Conservation (phyloP, 2,329 filamentous ascomycete genomes). For the Cordyceps farinosa region DNA sequence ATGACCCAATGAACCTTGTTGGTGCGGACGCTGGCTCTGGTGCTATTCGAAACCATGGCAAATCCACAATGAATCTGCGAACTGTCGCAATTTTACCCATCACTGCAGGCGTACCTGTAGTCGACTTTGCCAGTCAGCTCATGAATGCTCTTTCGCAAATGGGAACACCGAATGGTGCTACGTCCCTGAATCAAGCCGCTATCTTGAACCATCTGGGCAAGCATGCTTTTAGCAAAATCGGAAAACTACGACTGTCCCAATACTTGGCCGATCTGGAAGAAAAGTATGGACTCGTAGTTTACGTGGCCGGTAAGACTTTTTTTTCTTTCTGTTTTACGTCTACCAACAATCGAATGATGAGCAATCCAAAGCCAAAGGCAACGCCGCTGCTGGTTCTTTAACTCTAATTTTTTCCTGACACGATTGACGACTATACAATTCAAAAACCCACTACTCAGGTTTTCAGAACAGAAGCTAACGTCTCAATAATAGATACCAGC, state of each 20-base stretch:
- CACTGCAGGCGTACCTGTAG: conserved; percentile 84
- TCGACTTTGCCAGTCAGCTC: conserved; percentile 88
- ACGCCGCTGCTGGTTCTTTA: conserved; percentile 53
- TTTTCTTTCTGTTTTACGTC: conserved; percentile 1
- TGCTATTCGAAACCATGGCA: conserved; percentile 51
- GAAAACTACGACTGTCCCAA: conserved; percentile 90
- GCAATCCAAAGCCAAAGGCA: conserved; percentile 48
- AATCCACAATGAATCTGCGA: conserved; percentile 85
- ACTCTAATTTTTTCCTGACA: conserved; percentile 69
- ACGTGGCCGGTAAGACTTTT: conserved; percentile 67
- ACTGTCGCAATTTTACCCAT: conserved; percentile 92
- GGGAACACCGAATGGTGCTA: conserved; percentile 83
- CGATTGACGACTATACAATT: conserved; percentile 5
- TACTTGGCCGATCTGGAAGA: conserved; percentile 96
- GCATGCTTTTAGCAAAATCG: conserved; percentile 96
- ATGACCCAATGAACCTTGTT: conserved; percentile 69
- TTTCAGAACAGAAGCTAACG: conserved; percentile 12
- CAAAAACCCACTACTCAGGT: background rate
- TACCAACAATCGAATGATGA: conserved; percentile 45
- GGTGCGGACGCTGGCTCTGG: conserved; percentile 63
- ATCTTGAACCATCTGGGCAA: conserved; percentile 93
- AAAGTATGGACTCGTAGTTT: conserved; percentile 92
- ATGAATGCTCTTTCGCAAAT: conserved; percentile 87
- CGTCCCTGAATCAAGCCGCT: conserved; percentile 85
- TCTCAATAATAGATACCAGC: conserved; percentile 66